Conservation (phyloP, 2,329 filamentous ascomycete species). For the Madurella mycetomatis region DNA sequence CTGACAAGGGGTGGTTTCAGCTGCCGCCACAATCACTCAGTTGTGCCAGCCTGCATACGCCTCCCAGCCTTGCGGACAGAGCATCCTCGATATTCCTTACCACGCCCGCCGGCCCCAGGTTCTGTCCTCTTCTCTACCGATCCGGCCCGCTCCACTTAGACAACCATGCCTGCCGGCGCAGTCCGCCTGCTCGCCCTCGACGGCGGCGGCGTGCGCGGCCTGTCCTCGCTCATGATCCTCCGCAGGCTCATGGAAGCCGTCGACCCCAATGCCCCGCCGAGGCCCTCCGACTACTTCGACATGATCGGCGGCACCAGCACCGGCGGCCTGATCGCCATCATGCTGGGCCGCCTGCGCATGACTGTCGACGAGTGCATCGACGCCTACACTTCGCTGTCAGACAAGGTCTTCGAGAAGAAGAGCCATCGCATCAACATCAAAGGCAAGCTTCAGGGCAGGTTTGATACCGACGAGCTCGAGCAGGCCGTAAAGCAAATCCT, state of each 20-base stretch:
- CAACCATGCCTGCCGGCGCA: too few species aligned
- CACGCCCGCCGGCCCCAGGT: too few species aligned
- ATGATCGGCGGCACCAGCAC: slow-evolving; percentile 28
- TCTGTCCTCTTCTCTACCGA: too few species aligned
- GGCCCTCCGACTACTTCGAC: slow-evolving; percentile 20
- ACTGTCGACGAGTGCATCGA: slow-evolving; percentile 36
- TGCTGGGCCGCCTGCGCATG: slow-evolving; percentile 27
- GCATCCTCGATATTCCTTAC: too few species aligned
- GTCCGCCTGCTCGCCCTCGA: too few species aligned
- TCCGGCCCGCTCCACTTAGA: too few species aligned
- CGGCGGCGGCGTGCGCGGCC: too few species aligned
- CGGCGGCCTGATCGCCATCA: slow-evolving; percentile 35
- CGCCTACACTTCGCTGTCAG: slow-evolving; percentile 30
- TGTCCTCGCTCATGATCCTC: too few species aligned
- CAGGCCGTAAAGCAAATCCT: slow-evolving; percentile 23
- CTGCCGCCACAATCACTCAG: too few species aligned
- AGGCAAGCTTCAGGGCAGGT: slow-evolving; percentile 22
- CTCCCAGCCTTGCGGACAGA: too few species aligned
- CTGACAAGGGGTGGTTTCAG: too few species aligned
- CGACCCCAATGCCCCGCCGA: slow-evolving; percentile 23
- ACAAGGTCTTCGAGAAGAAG: slow-evolving; percentile 23
- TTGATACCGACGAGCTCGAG: slow-evolving; percentile 15
- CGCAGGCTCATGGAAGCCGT: slow-evolving; percentile 30
- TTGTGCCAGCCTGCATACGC: too few species aligned
- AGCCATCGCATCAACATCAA: slow-evolving; percentile 17